These are phyloP conservation scores for Pseudogymnoascus sp. DNA, from an alignment of 2,329 filamentous ascomycete species.

Conservation along the genomic window DNA sequence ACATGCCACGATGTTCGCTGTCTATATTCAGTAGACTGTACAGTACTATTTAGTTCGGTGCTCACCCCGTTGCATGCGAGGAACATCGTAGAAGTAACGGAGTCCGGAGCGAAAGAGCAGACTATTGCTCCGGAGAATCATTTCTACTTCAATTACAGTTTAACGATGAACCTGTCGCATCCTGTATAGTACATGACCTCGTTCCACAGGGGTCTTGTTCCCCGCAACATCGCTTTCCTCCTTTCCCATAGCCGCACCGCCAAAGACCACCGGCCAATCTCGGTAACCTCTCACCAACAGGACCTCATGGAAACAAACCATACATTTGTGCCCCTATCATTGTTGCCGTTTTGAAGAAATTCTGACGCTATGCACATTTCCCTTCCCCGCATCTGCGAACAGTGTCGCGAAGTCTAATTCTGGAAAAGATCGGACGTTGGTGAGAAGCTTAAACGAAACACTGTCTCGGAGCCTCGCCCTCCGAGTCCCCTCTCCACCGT, in stretches of 20 bases:
- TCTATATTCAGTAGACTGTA: neutral
- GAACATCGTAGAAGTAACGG: neutral
- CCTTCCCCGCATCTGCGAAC: neutral
- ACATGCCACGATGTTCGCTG: neutral
- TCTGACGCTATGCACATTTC: neutral
- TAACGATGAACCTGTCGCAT: neutral
- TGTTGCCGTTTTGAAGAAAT: neutral
- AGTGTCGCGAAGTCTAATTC: neutral
- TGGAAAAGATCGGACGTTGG: constrained; percentile 1
- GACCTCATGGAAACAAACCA: neutral
- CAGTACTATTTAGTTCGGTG: neutral
- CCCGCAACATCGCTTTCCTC: neutral
- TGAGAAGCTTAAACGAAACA: neutral
- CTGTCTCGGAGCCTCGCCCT: neutral
- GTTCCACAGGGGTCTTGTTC: neutral
- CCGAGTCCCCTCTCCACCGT: neutral
- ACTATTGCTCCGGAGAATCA: neutral
- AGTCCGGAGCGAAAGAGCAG: neutral
- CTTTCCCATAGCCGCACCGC: neutral
- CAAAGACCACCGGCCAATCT: neutral
- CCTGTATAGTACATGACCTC: neutral
- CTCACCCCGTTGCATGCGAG: neutral
- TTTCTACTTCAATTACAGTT: neutral
- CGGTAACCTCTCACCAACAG: neutral
- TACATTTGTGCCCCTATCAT: neutral